Evolutionary conservation across 345 rosid genomes (phyloP), one percentile per base, ranked within the genome.

Genomic region (Eucalyptus melliodora): DNA sequence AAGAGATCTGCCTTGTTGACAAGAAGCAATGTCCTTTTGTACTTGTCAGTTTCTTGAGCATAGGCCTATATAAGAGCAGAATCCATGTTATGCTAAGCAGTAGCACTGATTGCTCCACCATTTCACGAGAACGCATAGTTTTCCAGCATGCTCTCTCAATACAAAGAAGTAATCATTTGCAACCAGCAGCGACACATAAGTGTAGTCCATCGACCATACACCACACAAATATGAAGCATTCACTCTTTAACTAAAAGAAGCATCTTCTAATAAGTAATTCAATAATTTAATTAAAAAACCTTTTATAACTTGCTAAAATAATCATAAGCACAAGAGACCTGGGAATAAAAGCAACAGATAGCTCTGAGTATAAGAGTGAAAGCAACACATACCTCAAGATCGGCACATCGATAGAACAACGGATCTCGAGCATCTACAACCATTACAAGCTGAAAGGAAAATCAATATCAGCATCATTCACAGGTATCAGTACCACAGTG

Each of bases 361-460:
- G 85, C 85, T 77, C 85, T 40, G 30, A 77, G 47, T 85, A 34
- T 34, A 86, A 87, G 86, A 60, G 88, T 47, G 77, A 56, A 86
- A 86, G 50, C 21, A 37, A 89, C 31, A 59, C 51, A 15, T 95
- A 97, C 99, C 98, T 98, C 99, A 90, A 97, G 97, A 93, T 98
- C 99, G 60, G 97, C 97, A 89, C 99, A 97, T 42, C 95, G 96
- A 87, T 97, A 96, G 91, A 98, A 98, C 67, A 98, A 90, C 11
- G 99, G 99, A 89, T 98, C 96, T 89, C 99, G 93, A 67, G 98
- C 98, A 94, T 97, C 99, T 93, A 98, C 99, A 88, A 97, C 99
- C 99, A 97, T 97, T 88, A 97, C 99, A 67, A 97, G 93, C 99
- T 97, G 95, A 89, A 92, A 89, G 69, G 50, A 83, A 90, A 44